These are phyloP conservation scores for Wickerhamomyces kurtzmanii DNA, from an alignment of 805 yeast species.

Conservation along the genomic window DNA sequence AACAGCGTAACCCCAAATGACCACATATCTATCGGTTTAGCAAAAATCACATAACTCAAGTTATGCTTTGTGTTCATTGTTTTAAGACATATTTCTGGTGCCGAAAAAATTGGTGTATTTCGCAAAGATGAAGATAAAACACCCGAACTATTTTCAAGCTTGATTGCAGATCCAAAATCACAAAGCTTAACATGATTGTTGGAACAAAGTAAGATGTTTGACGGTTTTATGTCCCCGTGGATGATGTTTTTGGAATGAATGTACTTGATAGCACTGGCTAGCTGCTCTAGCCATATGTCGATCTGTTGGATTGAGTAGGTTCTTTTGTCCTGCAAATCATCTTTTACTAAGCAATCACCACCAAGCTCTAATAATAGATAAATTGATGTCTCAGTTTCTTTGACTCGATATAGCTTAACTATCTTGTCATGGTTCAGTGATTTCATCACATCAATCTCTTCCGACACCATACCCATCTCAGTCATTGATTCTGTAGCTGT, in stretches of 20 bases:
- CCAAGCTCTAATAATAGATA: slow-evolving; percentile 28
- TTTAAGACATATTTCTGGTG: slow-evolving; percentile 4
- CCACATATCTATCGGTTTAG: slow-evolving; percentile 6
- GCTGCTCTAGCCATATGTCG: slow-evolving; percentile 45
- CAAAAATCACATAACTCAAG: no score
- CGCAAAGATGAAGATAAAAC: slow-evolving; percentile 1
- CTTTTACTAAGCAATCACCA: slow-evolving; percentile 37
- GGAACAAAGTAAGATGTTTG: slow-evolving; percentile 49
- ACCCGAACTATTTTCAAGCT: slow-evolving; percentile 19
- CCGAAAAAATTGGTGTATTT: slow-evolving; percentile 5
- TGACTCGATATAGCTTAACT: slow-evolving; percentile 46
- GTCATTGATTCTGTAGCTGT: no score
- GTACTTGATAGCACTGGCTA: slow-evolving; percentile 43
- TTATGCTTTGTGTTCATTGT: not conserved
- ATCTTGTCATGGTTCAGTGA: slow-evolving; percentile 49
- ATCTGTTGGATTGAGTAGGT: slow-evolving; percentile 50
- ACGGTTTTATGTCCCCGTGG: slow-evolving; percentile 59
- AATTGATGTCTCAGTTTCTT: slow-evolving; percentile 4
- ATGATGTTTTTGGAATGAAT: slow-evolving; percentile 48
- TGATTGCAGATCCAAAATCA: slow-evolving; percentile 56
- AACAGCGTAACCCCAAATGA: slow-evolving; percentile 5
- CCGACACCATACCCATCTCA: not conserved
- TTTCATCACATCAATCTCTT: slow-evolving; percentile 25
- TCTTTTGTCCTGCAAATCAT: slow-evolving; percentile 48
- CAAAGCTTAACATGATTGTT: slow-evolving; percentile 55